Base-by-base conservation (phyloP, 2,329 filamentous ascomycete species). In the Cadophora gregata region DNA sequence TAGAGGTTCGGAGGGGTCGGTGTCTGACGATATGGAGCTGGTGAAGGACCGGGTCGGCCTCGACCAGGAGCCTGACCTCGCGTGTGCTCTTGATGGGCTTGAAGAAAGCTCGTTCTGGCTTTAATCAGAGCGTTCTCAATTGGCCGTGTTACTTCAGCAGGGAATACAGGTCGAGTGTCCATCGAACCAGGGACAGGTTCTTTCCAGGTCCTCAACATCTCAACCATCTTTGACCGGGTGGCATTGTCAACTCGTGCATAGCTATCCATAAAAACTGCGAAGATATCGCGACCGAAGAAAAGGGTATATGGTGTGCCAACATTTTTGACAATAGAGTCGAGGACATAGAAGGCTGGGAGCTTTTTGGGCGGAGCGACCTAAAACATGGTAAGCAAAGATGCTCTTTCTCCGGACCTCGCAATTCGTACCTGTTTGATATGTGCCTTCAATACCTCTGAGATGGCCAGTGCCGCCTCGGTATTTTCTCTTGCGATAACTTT, bases 281-380 rank as follows among this genome's bases (percentile, higher is more conserved):
- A 98, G 47, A 99, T 87, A 76, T 95, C 95, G 48, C 93, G 90
- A 62, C 94, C 93, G 71, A 99, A 91, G 79, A 97, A 98, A 14
- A 98, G 85, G 0, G 95, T 98, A 80, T 99, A 99, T 8, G 96
- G 96, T 0, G 95, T 97, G 68, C 96, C 96, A 69, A 99, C 93
- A 82, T 99, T 98, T 81, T 99, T 99, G 77, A 97, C 94, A 69
- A 99, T 95, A 19, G 95, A 98, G 81, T 99, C 96, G 76, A 99
- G 90, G 71, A 99, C 93, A 80, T 98, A 99, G 31, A 99, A 85
- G n/a, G 96, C 93, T 21, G 96, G 94, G 2, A 99, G 84, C 77
- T 98, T 99, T 79, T 93, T 94, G 68, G 88, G 86, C 47, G 96
- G 93, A 55, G 93, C 88, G 63, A 91, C 93, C 96, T 99, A 71